Evolutionary conservation across 2,329 filamentous ascomycete genomes (phyloP).

Genomic region (Mycosphaerella sp.): DNA sequence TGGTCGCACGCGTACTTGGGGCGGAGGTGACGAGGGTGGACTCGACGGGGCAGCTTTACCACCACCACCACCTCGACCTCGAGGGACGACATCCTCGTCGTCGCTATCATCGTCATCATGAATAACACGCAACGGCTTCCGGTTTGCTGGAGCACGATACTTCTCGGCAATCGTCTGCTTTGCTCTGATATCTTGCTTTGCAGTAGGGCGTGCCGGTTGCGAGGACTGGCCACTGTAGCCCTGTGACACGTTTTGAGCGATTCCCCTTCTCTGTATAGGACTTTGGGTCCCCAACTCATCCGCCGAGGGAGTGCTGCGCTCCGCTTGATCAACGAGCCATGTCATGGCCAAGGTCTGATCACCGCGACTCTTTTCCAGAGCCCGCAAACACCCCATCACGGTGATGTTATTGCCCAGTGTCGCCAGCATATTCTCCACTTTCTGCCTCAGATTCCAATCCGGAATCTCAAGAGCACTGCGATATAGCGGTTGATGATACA

Average conservation of each 20-base stretch:
- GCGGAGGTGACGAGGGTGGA: conserved; percentile 30
- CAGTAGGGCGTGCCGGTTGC: conserved; percentile 36
- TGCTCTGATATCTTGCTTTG: conserved; percentile 49
- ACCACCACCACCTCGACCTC: conserved; percentile 46
- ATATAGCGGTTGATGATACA: background rate
- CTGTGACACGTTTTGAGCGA: conserved; percentile 22
- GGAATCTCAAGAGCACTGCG: conserved; percentile 42
- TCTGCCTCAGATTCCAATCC: conserved; percentile 45
- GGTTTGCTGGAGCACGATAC: conserved; percentile 23
- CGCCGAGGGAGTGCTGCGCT: conserved; percentile 3
- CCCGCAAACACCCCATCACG: conserved; percentile 45
- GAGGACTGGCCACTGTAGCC: conserved; percentile 12
- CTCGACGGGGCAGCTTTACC: conserved; percentile 37
- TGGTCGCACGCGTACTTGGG: conserved; percentile 11
- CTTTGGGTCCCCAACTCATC: conserved; percentile 25
- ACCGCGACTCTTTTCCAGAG: conserved; percentile 46
- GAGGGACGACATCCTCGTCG: conserved; percentile 24
- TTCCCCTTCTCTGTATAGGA: conserved; percentile 23
- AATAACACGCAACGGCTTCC: conserved; percentile 8
- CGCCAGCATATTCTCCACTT: conserved; percentile 47
- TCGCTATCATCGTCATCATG: conserved; percentile 26
- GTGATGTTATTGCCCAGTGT: conserved; percentile 43
- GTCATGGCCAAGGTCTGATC: conserved; percentile 51
- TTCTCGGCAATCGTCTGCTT: conserved; percentile 46
- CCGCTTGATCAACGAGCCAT: conserved; percentile 38